Evolutionary conservation across 108 stramenopile species (phyloP), one percentile per base, ranked within the genome.

Genomic region (Mayamaea pseudoterrestris): DNA sequence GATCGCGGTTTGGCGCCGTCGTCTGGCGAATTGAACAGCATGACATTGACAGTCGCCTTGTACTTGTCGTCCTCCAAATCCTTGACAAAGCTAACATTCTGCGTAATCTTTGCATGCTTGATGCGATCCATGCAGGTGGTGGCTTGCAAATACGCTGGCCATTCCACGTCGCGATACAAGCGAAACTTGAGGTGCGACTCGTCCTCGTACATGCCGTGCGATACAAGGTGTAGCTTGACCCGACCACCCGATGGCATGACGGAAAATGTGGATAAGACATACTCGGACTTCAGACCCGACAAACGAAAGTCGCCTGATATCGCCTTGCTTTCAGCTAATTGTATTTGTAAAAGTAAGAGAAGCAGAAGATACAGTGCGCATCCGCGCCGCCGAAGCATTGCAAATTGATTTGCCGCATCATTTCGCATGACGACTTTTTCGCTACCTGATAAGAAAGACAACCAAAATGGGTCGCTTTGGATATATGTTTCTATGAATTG

Each of bases 231-330:
- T 3, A 73, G 44, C 17, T 55, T 42, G 5, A 69, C 12, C 9
- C 40, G 53, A 13, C 61, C 76, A 16, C 55, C 35, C 1, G 41
- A 44, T 12, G 74, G 46, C 1, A 64, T 59, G 9, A 90, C 56
- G 24, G 82, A 77, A 51, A 90, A 90, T 49, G 69, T 78, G 2
- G 69, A 61, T 23, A 90, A 60, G 13, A 75, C 69, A 39, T 67
- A 47, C 50, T 83, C 82, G 9, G 87, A 73, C 22, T 67, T 55
- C 8, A 63, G 57, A 3, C 87, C 87, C 2, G 62, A 61, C 8
- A 90, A 56, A 44, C 54, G 47, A 18, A 77, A 69, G n/a, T 61
- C 52, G 20, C 80, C 79, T 5, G 66, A 65, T 37, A 58, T 41
- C 9, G 60, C 45, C 46, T 82, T 82, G 27, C n/a, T n/a, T n/a